A percentile compares a stretch with the other conserved stretches of the same genome.
Conservation (phyloP, 2,329 filamentous ascomycete species). For the Esteya vermicola region DNA sequence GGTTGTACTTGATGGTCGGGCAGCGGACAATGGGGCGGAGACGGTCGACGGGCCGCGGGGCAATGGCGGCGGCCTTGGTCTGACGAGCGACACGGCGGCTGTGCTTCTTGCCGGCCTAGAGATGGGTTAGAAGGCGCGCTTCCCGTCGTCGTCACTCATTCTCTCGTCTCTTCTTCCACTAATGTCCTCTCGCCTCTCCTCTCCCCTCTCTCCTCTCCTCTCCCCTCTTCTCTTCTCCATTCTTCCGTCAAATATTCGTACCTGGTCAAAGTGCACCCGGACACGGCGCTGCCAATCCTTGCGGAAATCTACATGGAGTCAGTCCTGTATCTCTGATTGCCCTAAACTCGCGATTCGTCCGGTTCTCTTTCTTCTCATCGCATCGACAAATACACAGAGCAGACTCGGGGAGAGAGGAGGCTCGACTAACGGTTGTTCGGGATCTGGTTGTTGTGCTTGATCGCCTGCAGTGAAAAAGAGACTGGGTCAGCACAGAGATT, state of each 20-base stretch:
- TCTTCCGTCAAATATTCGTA: conserved; percentile 30
- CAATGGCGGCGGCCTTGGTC: conserved; percentile 87
- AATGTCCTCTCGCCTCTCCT: background rate
- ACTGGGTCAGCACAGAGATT: conserved; percentile 7
- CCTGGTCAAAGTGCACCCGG: conserved; percentile 99
- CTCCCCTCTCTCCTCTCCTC: background rate
- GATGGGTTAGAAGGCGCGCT: background rate
- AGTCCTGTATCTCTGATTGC: conserved; percentile 8
- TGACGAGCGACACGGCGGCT: conserved; percentile 81
- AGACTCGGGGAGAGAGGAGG: conserved; percentile 11
- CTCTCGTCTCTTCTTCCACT: background rate
- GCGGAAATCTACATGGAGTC: conserved; percentile 65
- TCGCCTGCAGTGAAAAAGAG: conserved; percentile 46
- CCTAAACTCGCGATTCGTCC: background rate
- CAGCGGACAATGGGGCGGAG: conserved; percentile 93
- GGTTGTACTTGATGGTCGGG: conserved; percentile 99
- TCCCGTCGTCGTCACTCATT: background rate
- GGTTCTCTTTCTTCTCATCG: background rate
- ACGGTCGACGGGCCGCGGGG: conserved; percentile 94
- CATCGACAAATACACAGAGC: conserved; percentile 1
- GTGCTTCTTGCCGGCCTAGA: conserved; percentile 88
- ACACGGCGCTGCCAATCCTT: conserved; percentile 99
- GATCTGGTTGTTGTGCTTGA: conserved; percentile 99
- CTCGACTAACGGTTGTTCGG: conserved; percentile 73
- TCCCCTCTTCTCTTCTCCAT: background rate